A percentile compares a stretch with the other conserved stretches of the same genome.
Conservation (phyloP, 805 yeast species). For the Yamadazyma akitaensis region DNA sequence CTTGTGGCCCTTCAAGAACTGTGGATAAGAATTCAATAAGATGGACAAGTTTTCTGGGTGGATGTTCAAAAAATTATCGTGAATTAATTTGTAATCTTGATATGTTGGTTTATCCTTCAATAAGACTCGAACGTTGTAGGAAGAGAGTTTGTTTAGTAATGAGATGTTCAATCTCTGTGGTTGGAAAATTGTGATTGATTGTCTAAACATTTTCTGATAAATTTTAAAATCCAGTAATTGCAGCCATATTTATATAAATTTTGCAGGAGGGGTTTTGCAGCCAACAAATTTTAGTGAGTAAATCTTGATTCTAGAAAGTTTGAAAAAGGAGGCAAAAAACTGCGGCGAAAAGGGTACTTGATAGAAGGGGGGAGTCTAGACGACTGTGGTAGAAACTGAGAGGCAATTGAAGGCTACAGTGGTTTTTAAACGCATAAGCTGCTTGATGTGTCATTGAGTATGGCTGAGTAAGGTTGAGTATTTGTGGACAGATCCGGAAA, state of each 20-base stretch:
- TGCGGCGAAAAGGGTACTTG: no score
- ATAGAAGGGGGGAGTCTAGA: no score
- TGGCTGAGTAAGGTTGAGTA: no score
- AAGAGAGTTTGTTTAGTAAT: conserved; percentile 7
- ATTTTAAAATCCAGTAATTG: background rate
- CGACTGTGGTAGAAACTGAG: background rate
- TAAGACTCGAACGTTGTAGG: conserved; percentile 10
- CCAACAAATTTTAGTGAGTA: conserved; percentile 11
- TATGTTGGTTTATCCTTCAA: conserved; percentile 19
- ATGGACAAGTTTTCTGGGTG: conserved; percentile 35
- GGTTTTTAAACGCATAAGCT: no score
- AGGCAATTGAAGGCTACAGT: no score
- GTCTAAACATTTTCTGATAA: conserved; percentile 11
- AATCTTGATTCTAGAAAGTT: background rate
- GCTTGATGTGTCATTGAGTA: no score
- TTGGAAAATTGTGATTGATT: conserved; percentile 14
- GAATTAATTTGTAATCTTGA: conserved; percentile 26
- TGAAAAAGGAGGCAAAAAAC: no score
- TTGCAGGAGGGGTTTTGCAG: conserved; percentile 13
- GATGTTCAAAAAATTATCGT: conserved; percentile 25
- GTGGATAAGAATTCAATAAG: conserved; percentile 15
- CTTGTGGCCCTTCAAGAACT: conserved; percentile 5
- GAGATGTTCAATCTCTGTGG: conserved; percentile 10
- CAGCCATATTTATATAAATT: conserved; percentile 2
- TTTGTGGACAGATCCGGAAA: background rate